Conservation (phyloP, 2,329 filamentous ascomycete genomes). For the Aspergillus sp. region DNA sequence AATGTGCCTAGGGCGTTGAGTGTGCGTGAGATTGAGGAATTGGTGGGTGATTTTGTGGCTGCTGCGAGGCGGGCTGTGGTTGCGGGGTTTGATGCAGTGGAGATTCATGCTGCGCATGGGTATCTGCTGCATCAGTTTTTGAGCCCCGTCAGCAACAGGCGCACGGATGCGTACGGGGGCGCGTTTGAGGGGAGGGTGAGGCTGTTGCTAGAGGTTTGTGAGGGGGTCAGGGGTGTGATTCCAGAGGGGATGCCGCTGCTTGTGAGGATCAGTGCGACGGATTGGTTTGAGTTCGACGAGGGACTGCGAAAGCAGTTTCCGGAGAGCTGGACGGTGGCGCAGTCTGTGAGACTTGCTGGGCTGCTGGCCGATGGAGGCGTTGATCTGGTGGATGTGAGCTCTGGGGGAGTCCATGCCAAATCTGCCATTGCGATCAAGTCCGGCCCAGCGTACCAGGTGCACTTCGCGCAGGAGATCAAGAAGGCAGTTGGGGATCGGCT, state of each 20-base stretch:
- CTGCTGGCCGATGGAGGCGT: slow-evolving; percentile 14
- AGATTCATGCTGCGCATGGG: slow-evolving; percentile 28
- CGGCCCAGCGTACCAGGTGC: slow-evolving; percentile 26
- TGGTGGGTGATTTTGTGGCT: slow-evolving; percentile 23
- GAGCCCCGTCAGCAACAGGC: slow-evolving; percentile 21
- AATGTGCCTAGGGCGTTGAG: slow-evolving; percentile 26
- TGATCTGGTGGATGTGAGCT: slow-evolving; percentile 3
- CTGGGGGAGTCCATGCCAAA: slow-evolving; percentile 3
- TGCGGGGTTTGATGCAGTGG: slow-evolving; percentile 34
- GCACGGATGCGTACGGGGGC: slow-evolving; percentile 25
- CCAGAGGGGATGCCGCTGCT: slow-evolving; percentile 58
- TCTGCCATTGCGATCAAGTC: slow-evolving; percentile 16
- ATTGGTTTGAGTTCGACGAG: slow-evolving; percentile 53
- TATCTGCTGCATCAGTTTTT: slow-evolving; percentile 29
- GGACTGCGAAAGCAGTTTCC: neutral
- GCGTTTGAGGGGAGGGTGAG: slow-evolving; percentile 15
- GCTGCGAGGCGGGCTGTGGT: slow-evolving; percentile 35
- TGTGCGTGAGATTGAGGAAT: slow-evolving; percentile 31
- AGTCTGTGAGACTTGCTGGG: neutral
- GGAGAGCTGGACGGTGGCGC: neutral
- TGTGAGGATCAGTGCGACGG: slow-evolving; percentile 61
- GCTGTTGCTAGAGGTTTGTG: slow-evolving; percentile 6
- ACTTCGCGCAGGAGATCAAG: slow-evolving; percentile 25
- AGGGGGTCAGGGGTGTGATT: slow-evolving; percentile 40
- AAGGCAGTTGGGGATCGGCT: slow-evolving; percentile 20